phyloP scores from a whole-genome alignment of 164 flowering plant genomes.

The Cinnamomum micranthum region DNA sequence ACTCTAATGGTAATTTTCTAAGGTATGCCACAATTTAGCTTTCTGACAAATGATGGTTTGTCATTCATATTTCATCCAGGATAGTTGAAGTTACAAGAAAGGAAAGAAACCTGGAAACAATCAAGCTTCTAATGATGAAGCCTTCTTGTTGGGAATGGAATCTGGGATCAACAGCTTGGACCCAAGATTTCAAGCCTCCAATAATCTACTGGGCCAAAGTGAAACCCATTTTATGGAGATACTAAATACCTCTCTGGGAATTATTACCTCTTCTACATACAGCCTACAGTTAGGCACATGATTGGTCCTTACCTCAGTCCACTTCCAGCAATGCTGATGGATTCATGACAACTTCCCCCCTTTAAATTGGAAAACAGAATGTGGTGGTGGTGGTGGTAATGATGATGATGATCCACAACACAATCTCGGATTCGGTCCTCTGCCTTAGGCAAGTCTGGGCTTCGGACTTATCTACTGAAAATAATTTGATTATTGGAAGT shows the following conservation, averaged over 20 bases:
- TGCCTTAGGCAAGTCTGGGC: too few relatives aligned
- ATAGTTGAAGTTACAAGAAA: too few relatives aligned
- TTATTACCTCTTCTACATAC: conserved; percentile 93
- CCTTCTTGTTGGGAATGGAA: conserved; percentile 59
- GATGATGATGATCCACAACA: too few relatives aligned
- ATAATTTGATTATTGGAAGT: too few relatives aligned
- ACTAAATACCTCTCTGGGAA: conserved; percentile 85
- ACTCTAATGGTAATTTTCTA: too few relatives aligned
- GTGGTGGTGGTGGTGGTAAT: conserved; percentile 2
- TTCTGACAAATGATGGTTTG: too few relatives aligned
- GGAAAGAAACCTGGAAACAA: too few relatives aligned
- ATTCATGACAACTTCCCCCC: conserved; percentile 49
- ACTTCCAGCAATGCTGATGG: conserved; percentile 39
- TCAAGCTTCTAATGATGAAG: not conserved
- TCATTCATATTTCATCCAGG: too few relatives aligned
- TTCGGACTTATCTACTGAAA: too few relatives aligned
- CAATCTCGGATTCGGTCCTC: too few relatives aligned
- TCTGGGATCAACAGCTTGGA: conserved; percentile 67
- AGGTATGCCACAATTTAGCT: too few relatives aligned
- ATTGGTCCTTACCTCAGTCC: conserved; percentile 21
- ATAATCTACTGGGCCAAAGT: conserved; percentile 64
- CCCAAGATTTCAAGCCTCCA: conserved; percentile 90
- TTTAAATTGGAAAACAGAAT: conserved; percentile 61
- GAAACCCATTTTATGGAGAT: conserved; percentile 66
- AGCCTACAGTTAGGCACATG: conserved; percentile 49